Evolutionary conservation across 768 basidiomycete species (phyloP), one percentile per base, ranked within the genome.

Genomic region (Macrolepiota albuminosa): DNA sequence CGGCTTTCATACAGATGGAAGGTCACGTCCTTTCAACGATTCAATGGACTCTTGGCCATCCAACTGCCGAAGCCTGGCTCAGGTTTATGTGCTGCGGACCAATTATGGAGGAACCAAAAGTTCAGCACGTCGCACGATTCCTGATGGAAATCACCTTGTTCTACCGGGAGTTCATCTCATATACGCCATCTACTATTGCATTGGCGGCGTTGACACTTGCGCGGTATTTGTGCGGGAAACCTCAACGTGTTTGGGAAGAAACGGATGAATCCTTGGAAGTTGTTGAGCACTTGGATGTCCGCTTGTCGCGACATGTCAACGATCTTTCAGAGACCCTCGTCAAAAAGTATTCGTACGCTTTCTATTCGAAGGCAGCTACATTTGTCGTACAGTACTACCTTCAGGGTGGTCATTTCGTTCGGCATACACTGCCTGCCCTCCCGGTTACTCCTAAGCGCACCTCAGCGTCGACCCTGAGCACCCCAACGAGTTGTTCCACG

Each of bases 141-240:
- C 75, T 98, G 71, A 99, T 99, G 97, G 97, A 99, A 75, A 94
- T 98, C 69, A 98, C 97, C 34, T 85, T 99, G 54, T 98, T 98
- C 79, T 91, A 98, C 74, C 88, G 94, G 60, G 97, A 98, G 71
- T 98, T 95, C 73, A 81, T 97, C 74, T 86, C 86, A 68, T 90
- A 86, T 70, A 77, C 86, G 8, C 87, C 96, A 2, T 95, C 92
- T 1, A 83, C 90, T 45, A 89, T 98, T 69, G 96, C 97, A 37
- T 76, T 86, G n/a, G 97, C 91, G 53, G 84, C 95, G 24, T 78
- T 98, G 65, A 89, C 92, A 6, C 83, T 98, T 49, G 91, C 97
- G 5, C 85, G 95, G 54, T 91, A 84, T 77, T 82, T 98, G 52
- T 93, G 93, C 66, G 88, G 87, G 62, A 90, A 91, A 72, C 72